Conservation (phyloP, 2,329 filamentous ascomycete genomes). For the Ascochyta fabae region DNA sequence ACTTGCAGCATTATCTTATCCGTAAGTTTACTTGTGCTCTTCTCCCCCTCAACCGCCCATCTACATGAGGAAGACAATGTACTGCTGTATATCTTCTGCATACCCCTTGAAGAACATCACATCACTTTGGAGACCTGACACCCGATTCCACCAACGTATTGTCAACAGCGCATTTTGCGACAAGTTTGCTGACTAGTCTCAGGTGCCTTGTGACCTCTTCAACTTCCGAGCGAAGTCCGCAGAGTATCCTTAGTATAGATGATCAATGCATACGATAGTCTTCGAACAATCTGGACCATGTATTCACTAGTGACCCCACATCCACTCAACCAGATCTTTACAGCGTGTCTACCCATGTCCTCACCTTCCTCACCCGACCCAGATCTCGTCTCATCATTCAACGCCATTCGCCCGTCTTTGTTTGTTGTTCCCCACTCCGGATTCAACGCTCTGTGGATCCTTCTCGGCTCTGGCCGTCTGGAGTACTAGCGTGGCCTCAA, state of each 20-base stretch:
- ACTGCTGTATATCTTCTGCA: conserved; percentile 72
- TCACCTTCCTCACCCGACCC: too few species aligned
- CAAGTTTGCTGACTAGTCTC: conserved; percentile 7
- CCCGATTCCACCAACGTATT: neutral
- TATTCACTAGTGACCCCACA: neutral
- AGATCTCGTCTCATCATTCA: too few species aligned
- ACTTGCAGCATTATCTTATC: neutral
- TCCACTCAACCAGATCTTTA: too few species aligned
- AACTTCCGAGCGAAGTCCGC: neutral
- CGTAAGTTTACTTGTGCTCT: conserved; percentile 22
- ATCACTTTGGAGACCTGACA: conserved; percentile 73
- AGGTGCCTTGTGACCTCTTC: neutral
- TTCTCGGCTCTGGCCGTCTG: conserved; percentile 1
- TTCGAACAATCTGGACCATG: neutral
- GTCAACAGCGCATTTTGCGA: neutral
- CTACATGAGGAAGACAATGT: conserved; percentile 64
- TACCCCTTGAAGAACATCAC: conserved; percentile 63
- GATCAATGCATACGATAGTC: neutral
- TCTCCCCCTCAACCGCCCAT: conserved; percentile 8
- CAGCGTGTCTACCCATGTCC: too few species aligned
- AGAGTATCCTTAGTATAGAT: neutral
- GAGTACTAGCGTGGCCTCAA: conserved; percentile 3
- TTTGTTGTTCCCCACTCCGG: conserved; percentile 9
- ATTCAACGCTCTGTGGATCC: conserved; percentile 3
- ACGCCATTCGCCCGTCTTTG: neutral